Evolutionary conservation across 2,329 filamentous ascomycete genomes (phyloP).

Genomic region (Dactylellina haptotyla): DNA sequence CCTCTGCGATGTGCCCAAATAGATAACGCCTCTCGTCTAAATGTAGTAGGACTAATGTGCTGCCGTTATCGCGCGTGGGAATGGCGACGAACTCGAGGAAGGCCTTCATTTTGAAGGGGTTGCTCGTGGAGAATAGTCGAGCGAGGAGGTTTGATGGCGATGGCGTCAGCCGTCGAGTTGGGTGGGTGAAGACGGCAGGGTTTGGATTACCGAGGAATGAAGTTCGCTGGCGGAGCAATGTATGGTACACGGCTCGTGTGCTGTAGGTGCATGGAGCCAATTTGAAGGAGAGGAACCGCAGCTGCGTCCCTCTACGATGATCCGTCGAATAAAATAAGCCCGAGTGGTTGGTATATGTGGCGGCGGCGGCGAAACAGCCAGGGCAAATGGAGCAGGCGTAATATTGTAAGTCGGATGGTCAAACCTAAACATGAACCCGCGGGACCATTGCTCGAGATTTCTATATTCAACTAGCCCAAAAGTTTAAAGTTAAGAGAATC

Average conservation of each 20-base stretch:
- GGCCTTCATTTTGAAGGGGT: constrained; percentile 71
- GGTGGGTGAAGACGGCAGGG: background rate
- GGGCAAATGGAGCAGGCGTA: no score
- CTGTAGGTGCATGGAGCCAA: constrained; percentile 52
- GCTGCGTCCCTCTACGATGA: constrained; percentile 37
- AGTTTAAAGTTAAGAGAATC: no score
- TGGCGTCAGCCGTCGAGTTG: background rate
- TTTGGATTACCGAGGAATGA: constrained; percentile 20
- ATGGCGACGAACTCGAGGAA: constrained; percentile 79
- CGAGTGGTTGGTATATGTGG: background rate
- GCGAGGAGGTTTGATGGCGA: background rate
- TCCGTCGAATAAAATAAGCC: constrained; percentile 3
- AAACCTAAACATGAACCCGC: no score
- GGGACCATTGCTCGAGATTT: background rate
- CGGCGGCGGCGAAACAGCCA: background rate
- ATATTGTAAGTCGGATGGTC: no score
- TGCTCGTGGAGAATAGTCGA: constrained; percentile 51
- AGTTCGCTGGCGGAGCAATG: constrained; percentile 23
- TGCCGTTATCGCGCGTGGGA: constrained; percentile 87
- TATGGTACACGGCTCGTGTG: constrained; percentile 41
- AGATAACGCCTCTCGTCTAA: constrained; percentile 85
- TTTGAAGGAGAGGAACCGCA: constrained; percentile 51
- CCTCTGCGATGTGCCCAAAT: constrained; percentile 84
- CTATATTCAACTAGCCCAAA: background rate
- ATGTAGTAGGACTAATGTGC: constrained; percentile 79